Base-by-base conservation (phyloP, 257 asterid genomes). In the Solanum gandarillasii region DNA sequence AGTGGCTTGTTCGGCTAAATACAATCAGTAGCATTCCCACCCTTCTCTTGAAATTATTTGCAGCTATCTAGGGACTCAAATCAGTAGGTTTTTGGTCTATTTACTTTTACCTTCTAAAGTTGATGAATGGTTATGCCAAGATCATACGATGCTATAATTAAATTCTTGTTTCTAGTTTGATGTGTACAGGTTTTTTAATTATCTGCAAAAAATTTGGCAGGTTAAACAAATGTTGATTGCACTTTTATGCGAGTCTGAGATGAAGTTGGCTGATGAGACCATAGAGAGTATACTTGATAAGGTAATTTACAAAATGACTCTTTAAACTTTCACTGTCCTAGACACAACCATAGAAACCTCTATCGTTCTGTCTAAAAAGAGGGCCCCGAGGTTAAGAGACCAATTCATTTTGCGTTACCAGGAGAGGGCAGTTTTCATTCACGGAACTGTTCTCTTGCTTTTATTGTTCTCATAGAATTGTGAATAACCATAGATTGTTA, bases 221-320 rank as follows among this genome's bases (percentile, higher is more conserved):
- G 99, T 97, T 86, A 97, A 97, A 92, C 98, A 97, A 92, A 97
- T 97, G 99, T 85, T 97, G 93, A 95, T 96, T 90, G 99, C 99
- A 81, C 98, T 95, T 89, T 84, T 97, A 38, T 94, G 94, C 1
- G 99, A 96, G 93, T 96, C 99, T 6, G 99, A 95, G 89, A 95
- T 97, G 99, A 96, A 92, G 95, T 92, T 97, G 93, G 95, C 98
- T 83, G 99, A 97, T 90, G 99, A 97, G 87, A 96, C 98, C 68
- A 93, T 97, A 82, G 99, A 96, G 91, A 92, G 92, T 21, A 95
- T 97, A 83, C 87, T 96, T 88, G 99, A 97, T 91, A 97, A 97
- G 95, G 99, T 95, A 83, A 87, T 91, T 89, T 87, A 27, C 83
- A 73, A 52, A 36, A 12, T 20, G 0, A 9, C 29, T 48, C 8